Conservation (phyloP, 2,329 filamentous ascomycete species). For the Hypoxylon sp. region DNA sequence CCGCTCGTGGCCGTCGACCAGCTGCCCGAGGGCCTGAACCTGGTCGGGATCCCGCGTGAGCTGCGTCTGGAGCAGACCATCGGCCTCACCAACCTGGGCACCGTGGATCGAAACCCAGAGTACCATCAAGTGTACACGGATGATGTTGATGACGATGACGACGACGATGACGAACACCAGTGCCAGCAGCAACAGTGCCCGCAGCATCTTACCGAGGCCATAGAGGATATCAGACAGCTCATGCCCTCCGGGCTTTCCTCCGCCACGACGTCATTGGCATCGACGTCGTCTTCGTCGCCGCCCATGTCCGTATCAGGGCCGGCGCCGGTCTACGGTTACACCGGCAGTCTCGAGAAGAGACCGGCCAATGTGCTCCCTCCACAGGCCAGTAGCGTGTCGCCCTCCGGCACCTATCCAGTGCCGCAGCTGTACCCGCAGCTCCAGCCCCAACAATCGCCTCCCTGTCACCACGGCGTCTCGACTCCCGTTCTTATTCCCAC, state of each 20-base stretch:
- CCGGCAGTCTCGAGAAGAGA: background rate
- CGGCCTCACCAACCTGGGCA: constrained; percentile 52
- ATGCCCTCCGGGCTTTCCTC: too few relatives aligned
- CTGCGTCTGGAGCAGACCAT: constrained; percentile 50
- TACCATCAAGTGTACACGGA: constrained; percentile 42
- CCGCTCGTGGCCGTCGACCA: constrained; percentile 64
- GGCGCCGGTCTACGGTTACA: background rate
- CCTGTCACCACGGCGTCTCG: too few relatives aligned
- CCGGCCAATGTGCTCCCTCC: constrained; percentile 6
- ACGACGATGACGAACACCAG: background rate
- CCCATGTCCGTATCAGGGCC: background rate
- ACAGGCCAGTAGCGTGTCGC: constrained; percentile 8
- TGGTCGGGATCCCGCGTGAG: constrained; percentile 54
- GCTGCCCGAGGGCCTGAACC: constrained; percentile 56
- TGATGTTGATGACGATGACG: too few relatives aligned
- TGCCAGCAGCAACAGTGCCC: background rate
- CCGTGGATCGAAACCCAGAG: constrained; percentile 33
- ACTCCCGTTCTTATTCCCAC: background rate
- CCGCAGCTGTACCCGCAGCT: constrained; percentile 1
- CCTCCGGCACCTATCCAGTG: background rate
- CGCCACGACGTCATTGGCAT: background rate
- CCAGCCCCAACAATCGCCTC: background rate
- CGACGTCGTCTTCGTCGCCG: constrained; percentile 3
- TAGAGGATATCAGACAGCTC: background rate
- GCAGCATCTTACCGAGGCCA: background rate